These are phyloP conservation scores for Guillardia theta DNA, from an alignment of 78 protist species.

Conservation along the genomic window DNA sequence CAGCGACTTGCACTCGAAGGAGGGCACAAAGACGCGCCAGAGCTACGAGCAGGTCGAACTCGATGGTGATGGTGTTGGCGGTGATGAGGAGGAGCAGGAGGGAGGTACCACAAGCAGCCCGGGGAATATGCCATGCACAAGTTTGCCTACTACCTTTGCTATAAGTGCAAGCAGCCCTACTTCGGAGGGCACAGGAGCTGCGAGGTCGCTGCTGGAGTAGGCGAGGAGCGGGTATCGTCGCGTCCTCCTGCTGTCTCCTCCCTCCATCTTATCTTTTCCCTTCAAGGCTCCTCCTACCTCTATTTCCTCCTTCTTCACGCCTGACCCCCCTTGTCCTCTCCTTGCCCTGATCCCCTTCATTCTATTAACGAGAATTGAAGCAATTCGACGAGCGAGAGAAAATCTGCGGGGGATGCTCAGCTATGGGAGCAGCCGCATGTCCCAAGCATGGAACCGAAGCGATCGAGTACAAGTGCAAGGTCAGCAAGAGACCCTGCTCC, in stretches of 20 bases:
- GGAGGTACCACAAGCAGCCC: background rate
- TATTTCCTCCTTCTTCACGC: too few relatives aligned
- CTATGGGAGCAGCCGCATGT: background rate
- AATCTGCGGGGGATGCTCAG: constrained; percentile 9
- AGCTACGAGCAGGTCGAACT: too few relatives aligned
- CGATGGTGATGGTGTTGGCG: too few relatives aligned
- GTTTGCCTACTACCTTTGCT: background rate
- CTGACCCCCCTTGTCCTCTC: too few relatives aligned
- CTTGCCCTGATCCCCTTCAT: too few relatives aligned
- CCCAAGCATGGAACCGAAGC: constrained; percentile 58
- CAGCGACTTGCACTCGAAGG: background rate
- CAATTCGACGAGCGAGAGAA: too few relatives aligned
- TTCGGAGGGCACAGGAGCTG: constrained; percentile 40
- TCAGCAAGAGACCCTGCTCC: too few relatives aligned
- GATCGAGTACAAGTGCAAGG: constrained; percentile 69
- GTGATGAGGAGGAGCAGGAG: too few relatives aligned
- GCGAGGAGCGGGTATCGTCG: background rate
- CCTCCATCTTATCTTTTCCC: too few relatives aligned
- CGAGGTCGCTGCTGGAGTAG: constrained; percentile 46
- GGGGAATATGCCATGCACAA: background rate
- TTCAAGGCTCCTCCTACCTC: too few relatives aligned
- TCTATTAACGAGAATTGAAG: too few relatives aligned
- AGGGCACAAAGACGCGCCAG: background rate
- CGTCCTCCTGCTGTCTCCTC: too few relatives aligned
- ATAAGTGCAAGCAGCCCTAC: background rate